A percentile compares a stretch with the other conserved stretches of the same genome.
phyloP scores from a whole-genome alignment of 1,284 basidiomycete species.

The Tausonia pullulans region DNA sequence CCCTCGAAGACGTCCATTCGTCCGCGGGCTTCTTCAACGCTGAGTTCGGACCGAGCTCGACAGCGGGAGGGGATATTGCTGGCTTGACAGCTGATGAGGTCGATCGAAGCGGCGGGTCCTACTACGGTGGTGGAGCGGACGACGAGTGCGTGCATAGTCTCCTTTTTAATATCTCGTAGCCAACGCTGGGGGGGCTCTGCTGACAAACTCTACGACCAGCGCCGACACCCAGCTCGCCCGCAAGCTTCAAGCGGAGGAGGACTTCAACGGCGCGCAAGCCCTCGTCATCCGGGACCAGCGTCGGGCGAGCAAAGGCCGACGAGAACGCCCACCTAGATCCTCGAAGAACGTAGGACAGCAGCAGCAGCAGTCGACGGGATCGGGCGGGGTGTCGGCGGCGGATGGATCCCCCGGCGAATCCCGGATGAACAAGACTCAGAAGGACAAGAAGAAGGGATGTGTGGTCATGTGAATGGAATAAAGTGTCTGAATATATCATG shows the following conservation, averaged over 20 bases:
- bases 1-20: constrained; percentile 68
- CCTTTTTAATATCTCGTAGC: constrained; percentile 1
- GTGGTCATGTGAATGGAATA: constrained; percentile 11
- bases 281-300: constrained; percentile 23
- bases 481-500: background rate
- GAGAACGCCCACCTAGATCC: background rate
- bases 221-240: constrained; percentile 42
- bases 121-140: constrained; percentile 24
- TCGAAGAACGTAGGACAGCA: background rate
- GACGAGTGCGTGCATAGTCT: constrained; percentile 19
- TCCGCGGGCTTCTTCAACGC: constrained; percentile 63
- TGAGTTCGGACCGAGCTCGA: constrained; percentile 49
- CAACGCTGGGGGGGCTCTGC: constrained; percentile 2
- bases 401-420: too few relatives aligned
- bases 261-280: constrained; percentile 27
- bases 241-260: constrained; percentile 62
- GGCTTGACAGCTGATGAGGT: constrained; percentile 55
- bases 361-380: background rate
- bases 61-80: constrained; percentile 66
- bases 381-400: background rate
- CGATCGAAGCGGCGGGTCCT: constrained; percentile 2
- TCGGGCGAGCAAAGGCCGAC: constrained; percentile 30
- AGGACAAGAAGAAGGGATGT: constrained; percentile 9
- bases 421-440: constrained; percentile 8
- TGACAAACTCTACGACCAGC: constrained; percentile 39